Evolutionary conservation across 2,329 filamentous ascomycete species (phyloP).

Genomic region (Trichoderma sp.): DNA sequence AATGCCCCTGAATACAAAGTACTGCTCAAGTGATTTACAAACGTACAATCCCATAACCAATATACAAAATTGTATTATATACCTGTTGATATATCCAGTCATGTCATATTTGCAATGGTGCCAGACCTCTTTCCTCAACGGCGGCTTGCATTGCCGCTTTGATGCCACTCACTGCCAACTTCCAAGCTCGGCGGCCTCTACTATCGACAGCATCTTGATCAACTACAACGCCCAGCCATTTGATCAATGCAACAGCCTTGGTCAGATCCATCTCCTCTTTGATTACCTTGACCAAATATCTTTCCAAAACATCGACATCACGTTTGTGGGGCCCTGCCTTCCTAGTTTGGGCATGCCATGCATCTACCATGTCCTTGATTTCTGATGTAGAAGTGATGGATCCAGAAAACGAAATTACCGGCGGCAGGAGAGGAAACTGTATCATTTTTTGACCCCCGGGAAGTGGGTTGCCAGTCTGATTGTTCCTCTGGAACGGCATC

Average conservation of each 20-base stretch:
- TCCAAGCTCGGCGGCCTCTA: conserved; percentile 46
- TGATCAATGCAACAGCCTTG: conserved; percentile 68
- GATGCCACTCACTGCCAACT: conserved; percentile 40
- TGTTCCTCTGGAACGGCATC: conserved; percentile 30
- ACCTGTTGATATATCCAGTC: background rate
- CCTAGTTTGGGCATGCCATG: conserved; percentile 72
- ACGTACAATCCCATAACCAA: background rate
- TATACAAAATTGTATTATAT: background rate
- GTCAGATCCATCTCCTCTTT: conserved; percentile 72
- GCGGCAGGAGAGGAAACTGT: conserved; percentile 45
- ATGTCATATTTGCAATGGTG: conserved; percentile 42
- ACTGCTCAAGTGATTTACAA: background rate
- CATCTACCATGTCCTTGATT: conserved; percentile 68
- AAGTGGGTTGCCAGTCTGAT: conserved; percentile 27
- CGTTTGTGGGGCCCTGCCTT: conserved; percentile 73
- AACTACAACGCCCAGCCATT: conserved; percentile 62
- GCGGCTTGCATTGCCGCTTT: conserved; percentile 54
- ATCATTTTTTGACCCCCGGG: conserved; percentile 43
- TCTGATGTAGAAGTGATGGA: conserved; percentile 50
- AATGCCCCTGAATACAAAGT: background rate
- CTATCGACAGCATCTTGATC: conserved; percentile 43
- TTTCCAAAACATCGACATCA: conserved; percentile 72
- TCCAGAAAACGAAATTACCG: conserved; percentile 47
- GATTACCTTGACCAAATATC: conserved; percentile 71
- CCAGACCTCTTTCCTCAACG: conserved; percentile 55